These are phyloP conservation scores for Mycena haematopus DNA, from an alignment of 768 basidiomycete species.

Conservation along the genomic window DNA sequence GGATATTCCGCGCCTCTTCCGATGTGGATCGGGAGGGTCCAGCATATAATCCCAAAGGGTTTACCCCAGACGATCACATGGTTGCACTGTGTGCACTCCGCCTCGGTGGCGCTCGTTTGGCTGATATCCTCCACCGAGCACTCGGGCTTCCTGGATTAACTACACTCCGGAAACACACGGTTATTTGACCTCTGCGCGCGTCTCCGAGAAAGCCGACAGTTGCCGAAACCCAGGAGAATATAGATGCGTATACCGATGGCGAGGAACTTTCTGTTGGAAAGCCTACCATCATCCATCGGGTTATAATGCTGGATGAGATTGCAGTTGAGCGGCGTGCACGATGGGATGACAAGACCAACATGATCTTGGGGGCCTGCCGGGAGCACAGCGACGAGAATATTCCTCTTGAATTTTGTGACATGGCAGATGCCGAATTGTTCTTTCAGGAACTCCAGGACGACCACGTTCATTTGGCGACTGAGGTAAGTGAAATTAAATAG, in stretches of 20 bases:
- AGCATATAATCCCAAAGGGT: constrained; percentile 29
- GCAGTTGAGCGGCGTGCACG: neutral
- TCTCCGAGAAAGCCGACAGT: constrained; percentile 4
- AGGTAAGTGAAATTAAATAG: too few relatives aligned
- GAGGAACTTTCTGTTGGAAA: too few relatives aligned
- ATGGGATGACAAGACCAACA: too few relatives aligned
- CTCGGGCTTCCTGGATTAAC: constrained; percentile 10
- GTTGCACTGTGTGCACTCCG: constrained; percentile 17
- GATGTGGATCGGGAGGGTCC: constrained; percentile 14
- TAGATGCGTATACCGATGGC: constrained; percentile 12
- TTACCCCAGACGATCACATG: constrained; percentile 28
- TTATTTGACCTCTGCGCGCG: constrained; percentile 5
- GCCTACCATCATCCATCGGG: too few relatives aligned
- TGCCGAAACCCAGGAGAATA: constrained; percentile 5
- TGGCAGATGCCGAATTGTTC: too few relatives aligned
- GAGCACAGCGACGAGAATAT: too few relatives aligned
- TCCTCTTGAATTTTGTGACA: too few relatives aligned
- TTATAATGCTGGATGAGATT: neutral
- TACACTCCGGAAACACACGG: too few relatives aligned
- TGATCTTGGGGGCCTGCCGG: too few relatives aligned
- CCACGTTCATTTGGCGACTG: too few relatives aligned
- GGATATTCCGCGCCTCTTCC: neutral
- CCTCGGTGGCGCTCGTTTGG: constrained; percentile 6
- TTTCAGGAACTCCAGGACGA: too few relatives aligned
- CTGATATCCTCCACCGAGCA: constrained; percentile 6